phyloP scores from a whole-genome alignment of 2,329 filamentous ascomycete genomes.

The Ophiocordyceps polyrhachis-furcata region DNA sequence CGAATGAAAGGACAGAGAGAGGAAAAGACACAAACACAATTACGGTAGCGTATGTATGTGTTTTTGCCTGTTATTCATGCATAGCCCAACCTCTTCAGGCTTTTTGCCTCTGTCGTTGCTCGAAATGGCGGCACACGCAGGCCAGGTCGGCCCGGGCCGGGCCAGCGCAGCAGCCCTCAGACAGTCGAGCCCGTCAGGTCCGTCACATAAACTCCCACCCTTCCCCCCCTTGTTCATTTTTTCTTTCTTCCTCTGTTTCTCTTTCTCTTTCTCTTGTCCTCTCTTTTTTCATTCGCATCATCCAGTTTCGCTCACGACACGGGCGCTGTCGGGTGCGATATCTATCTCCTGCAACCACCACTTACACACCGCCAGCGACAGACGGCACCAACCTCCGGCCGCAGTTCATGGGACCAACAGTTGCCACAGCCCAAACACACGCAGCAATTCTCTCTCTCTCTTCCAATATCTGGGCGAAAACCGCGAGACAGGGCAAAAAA shows the following conservation, averaged over 20 bases:
- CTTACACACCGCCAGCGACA: neutral
- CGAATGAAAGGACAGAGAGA: neutral
- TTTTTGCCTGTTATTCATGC: neutral
- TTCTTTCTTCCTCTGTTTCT: constrained; percentile 3
- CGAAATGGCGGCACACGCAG: neutral
- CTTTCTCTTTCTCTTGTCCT: constrained; percentile 1
- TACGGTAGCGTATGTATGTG: neutral
- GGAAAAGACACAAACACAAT: neutral
- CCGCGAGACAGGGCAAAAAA: neutral
- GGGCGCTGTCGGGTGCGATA: neutral
- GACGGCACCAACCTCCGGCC: too few relatives aligned
- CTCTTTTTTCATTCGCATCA: constrained; percentile 1
- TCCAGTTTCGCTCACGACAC: neutral
- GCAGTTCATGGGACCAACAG: too few relatives aligned
- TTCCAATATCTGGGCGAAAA: neutral
- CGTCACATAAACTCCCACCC: constrained; percentile 19
- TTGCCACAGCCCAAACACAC: too few relatives aligned
- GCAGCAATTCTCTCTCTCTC: too few relatives aligned
- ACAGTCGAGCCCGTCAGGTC: neutral
- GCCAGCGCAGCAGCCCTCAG: neutral
- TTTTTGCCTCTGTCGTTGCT: neutral
- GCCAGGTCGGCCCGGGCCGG: neutral
- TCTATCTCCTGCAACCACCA: neutral
- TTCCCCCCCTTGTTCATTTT: constrained; percentile 14
- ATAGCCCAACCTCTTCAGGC: neutral